Evolutionary conservation across 106 monocot species (phyloP).

Genomic region (Triglochin maritima): DNA sequence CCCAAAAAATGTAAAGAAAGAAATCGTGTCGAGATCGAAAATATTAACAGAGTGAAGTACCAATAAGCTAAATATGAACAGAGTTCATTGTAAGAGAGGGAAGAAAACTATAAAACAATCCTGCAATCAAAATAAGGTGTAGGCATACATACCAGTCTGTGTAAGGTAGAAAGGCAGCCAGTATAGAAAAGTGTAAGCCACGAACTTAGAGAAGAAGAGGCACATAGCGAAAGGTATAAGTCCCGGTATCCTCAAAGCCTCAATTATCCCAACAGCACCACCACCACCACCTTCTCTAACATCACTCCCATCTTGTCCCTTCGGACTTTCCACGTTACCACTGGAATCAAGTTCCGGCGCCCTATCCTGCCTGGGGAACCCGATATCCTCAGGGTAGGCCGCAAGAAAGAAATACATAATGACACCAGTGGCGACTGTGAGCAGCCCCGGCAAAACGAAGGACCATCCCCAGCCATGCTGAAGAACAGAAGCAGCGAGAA

Average conservation of each 20-base stretch:
- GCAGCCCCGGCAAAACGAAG: slow-evolving; percentile 13
- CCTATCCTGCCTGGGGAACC: slow-evolving; percentile 4
- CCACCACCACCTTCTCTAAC: not conserved
- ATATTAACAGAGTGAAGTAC: not conserved
- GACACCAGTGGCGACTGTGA: slow-evolving; percentile 9
- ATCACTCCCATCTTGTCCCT: slow-evolving; percentile 12
- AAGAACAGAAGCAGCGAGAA: slow-evolving; percentile 18
- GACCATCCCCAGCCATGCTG: slow-evolving; percentile 26
- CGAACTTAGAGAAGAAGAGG: slow-evolving; percentile 25
- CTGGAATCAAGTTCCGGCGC: not conserved
- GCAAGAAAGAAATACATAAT: slow-evolving; percentile 17
- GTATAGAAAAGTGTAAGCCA: slow-evolving; percentile 24
- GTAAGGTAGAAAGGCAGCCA: slow-evolving; percentile 29
- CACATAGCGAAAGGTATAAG: slow-evolving; percentile 16
- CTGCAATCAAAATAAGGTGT: too few species aligned
- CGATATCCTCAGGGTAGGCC: slow-evolving; percentile 35
- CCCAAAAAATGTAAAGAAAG: not conserved
- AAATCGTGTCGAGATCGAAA: not conserved
- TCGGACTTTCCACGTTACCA: slow-evolving; percentile 5
- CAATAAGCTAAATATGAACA: not conserved
- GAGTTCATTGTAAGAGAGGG: not conserved
- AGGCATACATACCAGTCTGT: slow-evolving; percentile 21
- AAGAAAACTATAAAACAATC: too few species aligned
- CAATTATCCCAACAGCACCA: slow-evolving; percentile 9
- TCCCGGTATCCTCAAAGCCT: slow-evolving; percentile 18